Base-by-base conservation (phyloP, 2,329 filamentous ascomycete species). In the Fusarium heterosporum region DNA sequence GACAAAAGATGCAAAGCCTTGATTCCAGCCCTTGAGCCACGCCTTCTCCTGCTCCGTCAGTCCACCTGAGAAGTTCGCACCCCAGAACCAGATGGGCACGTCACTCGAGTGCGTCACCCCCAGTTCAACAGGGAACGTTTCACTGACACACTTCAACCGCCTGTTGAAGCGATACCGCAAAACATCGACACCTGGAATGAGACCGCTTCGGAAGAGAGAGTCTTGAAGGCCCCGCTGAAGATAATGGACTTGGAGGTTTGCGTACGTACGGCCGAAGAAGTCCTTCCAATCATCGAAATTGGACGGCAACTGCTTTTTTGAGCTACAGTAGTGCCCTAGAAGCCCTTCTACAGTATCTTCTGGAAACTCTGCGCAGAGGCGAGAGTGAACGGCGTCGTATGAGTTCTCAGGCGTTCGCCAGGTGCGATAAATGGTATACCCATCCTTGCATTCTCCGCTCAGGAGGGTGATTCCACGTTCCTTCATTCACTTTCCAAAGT, bases 331-430 rank as follows among this genome's bases (percentile, higher is more conserved):
- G 13, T 50, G 43, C 5, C 22, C 19, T 25, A 55, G 25, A 3
- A 55, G 13, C 11, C 7, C 30, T 8, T 40, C 6, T 6, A 26
- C 51, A 0, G 26, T 19, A 8, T 39, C n/a, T 4, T 32, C 32
- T 3, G 52, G 4, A 16, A 50, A 55, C 13, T 50, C 52, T 3
- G 43, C 19, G 6, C 13, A 13, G 1, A 55, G 11, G 8, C 52
- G 36, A 7, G 13, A 8, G 10, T 40, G 10, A 3, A 51, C 34
- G 6, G 52, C 26, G 6, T 17, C 19, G 28, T 32, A 51, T 10
- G 52, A 55, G 3, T 55, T 43, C 17, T 13, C 16, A 3, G 51
- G 51, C 3, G 51, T 49, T 14, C 51, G 32, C 51, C 51, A 54
- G 6, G 8, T 25, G 9, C 17, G 32, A 3, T 54, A 54, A 17